Conservation (phyloP, 169 alveolate species). For the Amoebophrya sp. region DNA sequence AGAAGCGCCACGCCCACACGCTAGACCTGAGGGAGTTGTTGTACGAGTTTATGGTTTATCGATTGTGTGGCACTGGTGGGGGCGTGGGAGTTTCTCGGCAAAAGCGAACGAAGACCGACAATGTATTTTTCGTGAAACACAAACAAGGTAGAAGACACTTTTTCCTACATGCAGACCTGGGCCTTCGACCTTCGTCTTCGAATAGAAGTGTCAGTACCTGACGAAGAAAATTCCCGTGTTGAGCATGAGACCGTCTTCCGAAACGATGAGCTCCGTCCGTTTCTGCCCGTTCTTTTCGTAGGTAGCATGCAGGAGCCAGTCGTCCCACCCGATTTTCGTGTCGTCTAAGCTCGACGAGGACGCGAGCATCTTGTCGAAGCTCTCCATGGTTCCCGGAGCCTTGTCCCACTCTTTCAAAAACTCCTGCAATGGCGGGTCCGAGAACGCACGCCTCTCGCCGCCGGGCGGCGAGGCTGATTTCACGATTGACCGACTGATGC, state of each 20-base stretch:
- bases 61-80: too few relatives aligned
- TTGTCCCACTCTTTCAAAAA: not conserved
- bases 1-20: not conserved
- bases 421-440: not conserved
- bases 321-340: not conserved
- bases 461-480: too few relatives aligned
- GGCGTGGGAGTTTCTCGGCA: too few relatives aligned
- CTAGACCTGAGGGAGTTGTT: not conserved
- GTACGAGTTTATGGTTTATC: too few relatives aligned
- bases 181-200: too few relatives aligned
- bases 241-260: conserved; percentile 20
- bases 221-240: conserved; percentile 18
- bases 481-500: too few relatives aligned
- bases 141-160: too few relatives aligned
- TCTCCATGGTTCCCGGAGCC: not conserved
- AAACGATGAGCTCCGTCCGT: not conserved
- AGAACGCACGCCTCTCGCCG: not conserved
- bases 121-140: too few relatives aligned
- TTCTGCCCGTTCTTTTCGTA: not conserved
- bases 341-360: not conserved
- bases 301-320: not conserved
- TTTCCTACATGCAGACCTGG: too few relatives aligned
- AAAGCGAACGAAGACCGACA: too few relatives aligned
- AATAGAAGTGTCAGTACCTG: too few relatives aligned
- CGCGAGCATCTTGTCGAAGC: not conserved